Percentiles rank a stretch among this genome's conserved stretches.
Conservation (phyloP, 2,329 filamentous ascomycete genomes). For the Chaetothyriales sp. region DNA sequence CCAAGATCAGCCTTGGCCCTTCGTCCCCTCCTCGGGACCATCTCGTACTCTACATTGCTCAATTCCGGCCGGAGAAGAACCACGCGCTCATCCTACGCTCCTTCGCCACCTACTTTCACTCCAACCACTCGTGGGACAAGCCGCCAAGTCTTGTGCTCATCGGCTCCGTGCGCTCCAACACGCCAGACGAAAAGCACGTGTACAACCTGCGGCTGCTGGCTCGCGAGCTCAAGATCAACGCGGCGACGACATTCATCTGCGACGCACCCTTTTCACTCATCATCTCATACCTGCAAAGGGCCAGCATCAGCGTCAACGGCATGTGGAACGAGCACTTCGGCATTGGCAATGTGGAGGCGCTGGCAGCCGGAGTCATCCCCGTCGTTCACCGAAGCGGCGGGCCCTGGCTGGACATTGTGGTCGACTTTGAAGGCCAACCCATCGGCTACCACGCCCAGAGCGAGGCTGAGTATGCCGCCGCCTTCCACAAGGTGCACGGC, state of each 20-base stretch:
- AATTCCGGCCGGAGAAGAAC: slow-evolving; percentile 96
- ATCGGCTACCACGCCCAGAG: slow-evolving; percentile 82
- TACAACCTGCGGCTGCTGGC: slow-evolving; percentile 77
- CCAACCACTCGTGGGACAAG: slow-evolving; percentile 28
- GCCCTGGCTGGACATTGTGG: slow-evolving; percentile 85
- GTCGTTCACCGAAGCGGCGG: slow-evolving; percentile 91
- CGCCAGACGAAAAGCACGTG: slow-evolving; percentile 44
- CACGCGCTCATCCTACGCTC: slow-evolving; percentile 74
- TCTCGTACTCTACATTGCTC: slow-evolving; percentile 79
- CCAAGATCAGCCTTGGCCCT: slow-evolving; percentile 56
- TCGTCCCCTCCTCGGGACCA: slow-evolving; percentile 51
- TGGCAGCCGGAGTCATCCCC: slow-evolving; percentile 81
- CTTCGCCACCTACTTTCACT: slow-evolving; percentile 61
- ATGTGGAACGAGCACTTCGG: slow-evolving; percentile 99
- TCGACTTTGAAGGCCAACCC: slow-evolving; percentile 60
- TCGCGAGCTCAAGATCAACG: slow-evolving; percentile 73
- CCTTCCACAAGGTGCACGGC: slow-evolving; percentile 61
- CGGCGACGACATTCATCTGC: slow-evolving; percentile 72
- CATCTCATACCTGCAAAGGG: slow-evolving; percentile 59
- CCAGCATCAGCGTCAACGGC: slow-evolving; percentile 80
- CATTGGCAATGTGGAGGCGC: slow-evolving; percentile 95
- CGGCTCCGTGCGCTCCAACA: slow-evolving; percentile 70
- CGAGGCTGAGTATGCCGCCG: slow-evolving; percentile 62
- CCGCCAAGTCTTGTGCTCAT: slow-evolving; percentile 64
- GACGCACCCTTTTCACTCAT: slow-evolving; percentile 85